Conservation (phyloP, 768 basidiomycete species). For the Chalciporus pseudorubinellus region DNA sequence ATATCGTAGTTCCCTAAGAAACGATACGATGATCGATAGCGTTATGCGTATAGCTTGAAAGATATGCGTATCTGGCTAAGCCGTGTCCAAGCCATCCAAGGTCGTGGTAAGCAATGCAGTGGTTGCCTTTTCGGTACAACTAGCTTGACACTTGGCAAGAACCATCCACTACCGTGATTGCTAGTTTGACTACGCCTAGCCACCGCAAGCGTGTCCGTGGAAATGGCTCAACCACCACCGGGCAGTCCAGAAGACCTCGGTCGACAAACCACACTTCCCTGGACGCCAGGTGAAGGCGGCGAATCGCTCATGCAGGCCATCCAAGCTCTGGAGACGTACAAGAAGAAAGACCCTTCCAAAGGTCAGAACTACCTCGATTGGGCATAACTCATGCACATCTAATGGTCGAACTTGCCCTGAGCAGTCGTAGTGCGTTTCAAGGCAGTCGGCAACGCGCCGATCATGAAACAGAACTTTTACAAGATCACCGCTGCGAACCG, state of each 20-base stretch:
- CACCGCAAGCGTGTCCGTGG: conserved; percentile 7
- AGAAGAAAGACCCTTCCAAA: conserved; percentile 80
- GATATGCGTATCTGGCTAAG: too few relatives aligned
- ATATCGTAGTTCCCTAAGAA: too few relatives aligned
- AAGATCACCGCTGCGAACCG: conserved; percentile 93
- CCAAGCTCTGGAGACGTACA: conserved; percentile 80
- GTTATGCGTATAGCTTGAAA: too few relatives aligned
- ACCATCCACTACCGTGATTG: neutral
- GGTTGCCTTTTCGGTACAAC: conserved; percentile 14
- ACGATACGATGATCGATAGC: too few relatives aligned
- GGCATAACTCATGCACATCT: neutral
- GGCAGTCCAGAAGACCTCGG: conserved; percentile 36
- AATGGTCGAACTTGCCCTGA: neutral
- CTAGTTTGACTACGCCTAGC: neutral
- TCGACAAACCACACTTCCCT: conserved; percentile 29
- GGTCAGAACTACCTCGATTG: conserved; percentile 39
- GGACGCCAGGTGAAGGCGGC: conserved; percentile 33
- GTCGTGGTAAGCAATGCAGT: too few relatives aligned
- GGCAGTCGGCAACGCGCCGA: conserved; percentile 94
- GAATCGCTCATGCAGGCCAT: conserved; percentile 46
- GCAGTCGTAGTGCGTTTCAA: conserved; percentile 96
- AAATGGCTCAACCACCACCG: conserved; percentile 28
- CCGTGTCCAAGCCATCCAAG: too few relatives aligned
- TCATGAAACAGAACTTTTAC: conserved; percentile 99
- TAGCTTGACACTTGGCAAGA: neutral